These are phyloP conservation scores for Magnaporthales sp. DNA, from an alignment of 2,329 filamentous ascomycete species.

Conservation along the genomic window DNA sequence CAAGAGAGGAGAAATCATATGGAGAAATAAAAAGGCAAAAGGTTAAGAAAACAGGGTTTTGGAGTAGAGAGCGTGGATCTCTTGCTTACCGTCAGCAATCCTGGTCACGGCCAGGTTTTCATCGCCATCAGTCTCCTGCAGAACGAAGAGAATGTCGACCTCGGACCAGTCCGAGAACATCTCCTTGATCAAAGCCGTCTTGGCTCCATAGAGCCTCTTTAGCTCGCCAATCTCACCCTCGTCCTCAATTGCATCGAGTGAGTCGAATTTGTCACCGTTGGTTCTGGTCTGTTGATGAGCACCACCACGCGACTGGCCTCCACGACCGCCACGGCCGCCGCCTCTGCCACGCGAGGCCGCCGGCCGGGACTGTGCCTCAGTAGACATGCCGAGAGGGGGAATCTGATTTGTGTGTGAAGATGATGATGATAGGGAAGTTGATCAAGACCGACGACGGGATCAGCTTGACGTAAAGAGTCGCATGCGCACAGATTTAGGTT, in stretches of 20 bases:
- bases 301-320: conserved; percentile 63
- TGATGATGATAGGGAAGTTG: conserved; percentile 4
- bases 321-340: conserved; percentile 77
- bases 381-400: conserved; percentile 67
- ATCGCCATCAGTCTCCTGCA: conserved; percentile 81
- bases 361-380: conserved; percentile 83
- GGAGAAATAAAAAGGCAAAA: not conserved
- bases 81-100: conserved; percentile 63
- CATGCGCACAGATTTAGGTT: conserved; percentile 4
- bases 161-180: conserved; percentile 95
- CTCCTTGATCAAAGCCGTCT: conserved; percentile 77
- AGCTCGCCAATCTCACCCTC: conserved; percentile 86
- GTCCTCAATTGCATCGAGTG: conserved; percentile 57
- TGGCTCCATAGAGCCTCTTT: conserved; percentile 78
- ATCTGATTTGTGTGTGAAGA: conserved; percentile 13
- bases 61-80: not conserved
- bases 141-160: conserved; percentile 84
- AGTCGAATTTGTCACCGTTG: conserved; percentile 66
- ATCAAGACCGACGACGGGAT: conserved; percentile 4
- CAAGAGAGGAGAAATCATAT: conserved; percentile 13
- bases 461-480: conserved; percentile 1
- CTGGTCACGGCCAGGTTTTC: conserved; percentile 65
- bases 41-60: not conserved
- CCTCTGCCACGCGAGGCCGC: conserved; percentile 82
- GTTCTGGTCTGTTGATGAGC: conserved; percentile 55